phyloP scores from a whole-genome alignment of 2,329 filamentous ascomycete genomes.

The Paecilomyces formosus region DNA sequence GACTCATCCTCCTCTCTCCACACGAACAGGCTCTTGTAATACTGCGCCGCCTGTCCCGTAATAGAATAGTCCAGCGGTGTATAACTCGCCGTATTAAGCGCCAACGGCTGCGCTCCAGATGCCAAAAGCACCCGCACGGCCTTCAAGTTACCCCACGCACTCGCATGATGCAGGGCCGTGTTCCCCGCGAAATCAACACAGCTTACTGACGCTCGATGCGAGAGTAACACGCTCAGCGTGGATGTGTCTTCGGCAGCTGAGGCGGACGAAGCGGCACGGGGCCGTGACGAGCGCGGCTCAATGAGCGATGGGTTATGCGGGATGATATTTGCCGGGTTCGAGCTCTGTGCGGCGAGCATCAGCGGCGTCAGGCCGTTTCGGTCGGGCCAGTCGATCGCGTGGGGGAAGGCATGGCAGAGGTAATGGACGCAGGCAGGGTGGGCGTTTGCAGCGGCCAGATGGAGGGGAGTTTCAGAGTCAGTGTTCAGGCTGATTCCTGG shows the following conservation, averaged over 20 bases:
- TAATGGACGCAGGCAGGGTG: constrained; percentile 68
- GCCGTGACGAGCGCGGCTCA: neutral
- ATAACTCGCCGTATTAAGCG: constrained; percentile 70
- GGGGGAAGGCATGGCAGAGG: constrained; percentile 57
- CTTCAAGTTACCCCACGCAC: constrained; percentile 70
- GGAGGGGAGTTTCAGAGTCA: constrained; percentile 70
- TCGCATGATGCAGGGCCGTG: constrained; percentile 80
- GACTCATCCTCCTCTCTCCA: constrained; percentile 17
- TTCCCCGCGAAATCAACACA: constrained; percentile 67
- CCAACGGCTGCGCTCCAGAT: constrained; percentile 67
- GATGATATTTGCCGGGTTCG: constrained; percentile 8
- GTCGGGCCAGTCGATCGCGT: constrained; percentile 59
- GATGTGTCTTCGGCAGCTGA: constrained; percentile 16
- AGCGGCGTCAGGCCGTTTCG: constrained; percentile 50
- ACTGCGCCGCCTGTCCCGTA: constrained; percentile 76
- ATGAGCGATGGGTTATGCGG: constrained; percentile 4
- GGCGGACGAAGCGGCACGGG: neutral
- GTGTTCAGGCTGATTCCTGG: constrained; percentile 67
- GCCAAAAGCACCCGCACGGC: constrained; percentile 69
- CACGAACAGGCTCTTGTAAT: constrained; percentile 65
- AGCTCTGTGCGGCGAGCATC: constrained; percentile 34
- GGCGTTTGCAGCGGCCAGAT: constrained; percentile 64
- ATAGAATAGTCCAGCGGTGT: constrained; percentile 76
- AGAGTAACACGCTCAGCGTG: constrained; percentile 19
- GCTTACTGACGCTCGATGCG: constrained; percentile 40